Evolutionary conservation across 148 eudicot species (phyloP), one percentile per base, ranked within the genome.

Genomic region (Silene conica): DNA sequence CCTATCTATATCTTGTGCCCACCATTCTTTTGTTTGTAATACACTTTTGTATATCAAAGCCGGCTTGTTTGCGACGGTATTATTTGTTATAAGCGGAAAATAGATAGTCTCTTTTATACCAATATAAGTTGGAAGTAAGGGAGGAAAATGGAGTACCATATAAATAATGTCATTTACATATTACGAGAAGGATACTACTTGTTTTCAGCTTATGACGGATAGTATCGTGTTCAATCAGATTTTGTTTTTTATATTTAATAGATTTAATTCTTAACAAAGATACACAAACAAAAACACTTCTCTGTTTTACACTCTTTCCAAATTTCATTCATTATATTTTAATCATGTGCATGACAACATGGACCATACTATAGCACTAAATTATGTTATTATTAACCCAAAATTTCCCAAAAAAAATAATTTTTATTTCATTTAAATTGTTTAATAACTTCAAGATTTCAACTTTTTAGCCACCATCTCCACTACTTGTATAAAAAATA

Each of bases 381-480:
- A 3, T 26, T 26, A 63, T 13, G 18, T 6, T 16, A 65, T 6
- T 16, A 65, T 31, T 38, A 38, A 38, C 9, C 43, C 43, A 38
- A 38, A 38, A 0, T 38, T 38, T 6, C 43, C 43, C 43, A 6
- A 5, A 38, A 38, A 34, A 38, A 4, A 38, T 38, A 38, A 38
- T 38, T 38, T 38, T 38, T 38, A 38, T 38, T 38, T 38, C 0
- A 38, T 38, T 38, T 38, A 38, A 38, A 38, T 38, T 38, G 43
- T 38, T 38, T 38, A 38, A 38, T 38, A 38, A 6, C 8, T 0
- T 38, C 43, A 64, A 64, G 15, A 67, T 57, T 69, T n/a, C 14
- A 60, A 75, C 26, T 72, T 72, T 65, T 21, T 10, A 78, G 73
- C 77, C 77, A 60, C 77, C 81, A 4, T 63, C n/a, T 41, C 81